These are phyloP conservation scores for Coccomyxa sp. DNA, from an alignment of 139 green algal species.

Conservation along the genomic window DNA sequence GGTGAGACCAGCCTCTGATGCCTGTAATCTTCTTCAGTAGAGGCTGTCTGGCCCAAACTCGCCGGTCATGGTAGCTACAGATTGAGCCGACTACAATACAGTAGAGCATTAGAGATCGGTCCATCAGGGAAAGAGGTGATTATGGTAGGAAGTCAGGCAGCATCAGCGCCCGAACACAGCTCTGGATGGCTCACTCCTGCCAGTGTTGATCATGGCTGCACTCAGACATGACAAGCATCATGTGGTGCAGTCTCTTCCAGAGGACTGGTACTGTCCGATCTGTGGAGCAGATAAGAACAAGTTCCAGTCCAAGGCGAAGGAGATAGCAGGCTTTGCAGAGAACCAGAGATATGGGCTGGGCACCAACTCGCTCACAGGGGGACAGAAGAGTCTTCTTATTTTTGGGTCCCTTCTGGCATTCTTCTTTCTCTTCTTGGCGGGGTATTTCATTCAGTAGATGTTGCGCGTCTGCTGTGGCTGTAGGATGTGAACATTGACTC, in stretches of 20 bases:
- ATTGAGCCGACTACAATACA: background rate
- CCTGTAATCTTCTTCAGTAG: too few species aligned
- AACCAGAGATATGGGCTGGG: slow-evolving; percentile 94
- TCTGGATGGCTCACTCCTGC: too few species aligned
- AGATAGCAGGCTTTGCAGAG: slow-evolving; percentile 89
- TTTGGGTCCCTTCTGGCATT: slow-evolving; percentile 79
- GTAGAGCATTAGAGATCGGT: too few species aligned
- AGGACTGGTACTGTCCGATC: slow-evolving; percentile 90
- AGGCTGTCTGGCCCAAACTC: too few species aligned
- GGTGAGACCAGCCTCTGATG: slow-evolving; percentile 32
- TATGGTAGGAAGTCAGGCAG: too few species aligned
- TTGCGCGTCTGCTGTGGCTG: too few species aligned
- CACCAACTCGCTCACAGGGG: slow-evolving; percentile 83
- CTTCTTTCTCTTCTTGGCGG: slow-evolving; percentile 85
- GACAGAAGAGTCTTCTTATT: slow-evolving; percentile 89
- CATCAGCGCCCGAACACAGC: too few species aligned
- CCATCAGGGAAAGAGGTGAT: too few species aligned
- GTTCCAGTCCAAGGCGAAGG: slow-evolving; percentile 69
- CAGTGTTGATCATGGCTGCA: too few species aligned
- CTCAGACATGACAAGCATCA: background rate
- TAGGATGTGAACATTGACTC: too few species aligned
- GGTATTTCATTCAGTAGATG: slow-evolving; percentile 75
- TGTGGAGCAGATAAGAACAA: slow-evolving; percentile 72
- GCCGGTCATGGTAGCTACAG: background rate
- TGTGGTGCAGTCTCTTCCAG: slow-evolving; percentile 66